A percentile compares a stretch with the other conserved stretches of the same genome.
Conservation (phyloP, 345 rosid species). For the Ailanthus altissimus region DNA sequence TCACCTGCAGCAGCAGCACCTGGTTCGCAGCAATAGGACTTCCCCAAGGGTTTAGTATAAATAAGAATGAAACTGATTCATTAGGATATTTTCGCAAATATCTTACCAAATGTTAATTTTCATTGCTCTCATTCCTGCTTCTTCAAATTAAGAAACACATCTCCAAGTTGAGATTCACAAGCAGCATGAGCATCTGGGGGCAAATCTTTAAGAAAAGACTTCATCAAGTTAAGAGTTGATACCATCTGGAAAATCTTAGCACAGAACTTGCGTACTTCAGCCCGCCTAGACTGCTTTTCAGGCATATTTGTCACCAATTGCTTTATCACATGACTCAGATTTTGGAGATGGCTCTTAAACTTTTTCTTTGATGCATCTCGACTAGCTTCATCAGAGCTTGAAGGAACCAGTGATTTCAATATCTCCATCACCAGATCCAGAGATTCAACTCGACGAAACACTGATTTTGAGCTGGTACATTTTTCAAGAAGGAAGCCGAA, state of each 20-base stretch:
- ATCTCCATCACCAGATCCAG: conserved; percentile 76
- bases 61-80: neutral
- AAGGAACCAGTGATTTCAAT: conserved; percentile 51
- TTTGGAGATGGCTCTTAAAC: conserved; percentile 51
- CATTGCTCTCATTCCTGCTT: conserved; percentile 24
- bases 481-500: conserved; percentile 67
- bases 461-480: conserved; percentile 56
- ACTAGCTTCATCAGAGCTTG: conserved; percentile 35
- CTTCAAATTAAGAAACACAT: conserved; percentile 57
- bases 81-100: neutral
- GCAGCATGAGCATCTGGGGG: conserved; percentile 54
- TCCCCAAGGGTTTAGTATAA: neutral
- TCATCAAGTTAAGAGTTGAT: conserved; percentile 47
- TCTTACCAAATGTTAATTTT: neutral
- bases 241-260: conserved; percentile 59
- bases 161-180: conserved; percentile 68
- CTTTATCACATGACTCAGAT: conserved; percentile 53
- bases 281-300: conserved; percentile 59
- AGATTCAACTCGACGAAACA: conserved; percentile 76
- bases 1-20: neutral
- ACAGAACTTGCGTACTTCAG: conserved; percentile 72
- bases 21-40: neutral
- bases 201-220: conserved; percentile 60
- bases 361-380: conserved; percentile 51
- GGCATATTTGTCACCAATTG: conserved; percentile 67